Base-by-base conservation (phyloP, 2,329 filamentous ascomycete genomes). In the Beauveria varroae region DNA sequence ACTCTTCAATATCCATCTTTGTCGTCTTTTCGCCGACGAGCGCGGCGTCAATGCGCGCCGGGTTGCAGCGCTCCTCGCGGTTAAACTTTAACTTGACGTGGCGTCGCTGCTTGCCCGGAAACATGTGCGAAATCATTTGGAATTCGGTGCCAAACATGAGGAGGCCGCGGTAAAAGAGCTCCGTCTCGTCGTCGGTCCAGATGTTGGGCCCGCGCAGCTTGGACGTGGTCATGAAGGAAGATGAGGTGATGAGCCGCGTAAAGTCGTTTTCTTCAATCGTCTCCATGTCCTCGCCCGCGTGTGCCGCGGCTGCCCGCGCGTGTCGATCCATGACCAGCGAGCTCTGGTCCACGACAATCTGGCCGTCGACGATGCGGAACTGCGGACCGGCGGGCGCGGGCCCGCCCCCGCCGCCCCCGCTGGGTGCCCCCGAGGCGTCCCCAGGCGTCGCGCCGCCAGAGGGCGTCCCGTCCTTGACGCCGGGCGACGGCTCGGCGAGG, bases 61-160 rank as follows among this genome's bases (percentile, higher is more conserved):
- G 86, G 64, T 87, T 81, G 58, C 84, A 78, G 40, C 84, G 80
- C 74, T 95, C 90, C 74, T 95, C 91, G 63, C 87, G 86, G 68
- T 87, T 89, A 75, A 91, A 95, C 71, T 95, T 95, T 65, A 88
- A 81, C 76, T 93, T 93, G 74, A 95, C 82, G 71, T 90, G 85
- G 37, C 87, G 83, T 20, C 91, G 82, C 63, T 83, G 88, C 68
- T 88, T 86, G 64, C 83, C 82, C 1, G 86, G 83, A 68, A 96
- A 93, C 81, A 92, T 86, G 67, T 85, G 84, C 63, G 84, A 82
- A 67, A 96, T 92, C 74, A 90, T 90, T 71, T 87, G 82, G 70
- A 95, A 96, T 70, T 93, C 90, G 1, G 89, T 93, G 61, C 91
- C 91, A 69, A 91, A 93, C 80, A 88, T 89, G 62, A 80, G 76